Evolutionary conservation across 768 basidiomycete species (phyloP), one percentile per base, ranked within the genome.

Genomic region (Trametes maxima): DNA sequence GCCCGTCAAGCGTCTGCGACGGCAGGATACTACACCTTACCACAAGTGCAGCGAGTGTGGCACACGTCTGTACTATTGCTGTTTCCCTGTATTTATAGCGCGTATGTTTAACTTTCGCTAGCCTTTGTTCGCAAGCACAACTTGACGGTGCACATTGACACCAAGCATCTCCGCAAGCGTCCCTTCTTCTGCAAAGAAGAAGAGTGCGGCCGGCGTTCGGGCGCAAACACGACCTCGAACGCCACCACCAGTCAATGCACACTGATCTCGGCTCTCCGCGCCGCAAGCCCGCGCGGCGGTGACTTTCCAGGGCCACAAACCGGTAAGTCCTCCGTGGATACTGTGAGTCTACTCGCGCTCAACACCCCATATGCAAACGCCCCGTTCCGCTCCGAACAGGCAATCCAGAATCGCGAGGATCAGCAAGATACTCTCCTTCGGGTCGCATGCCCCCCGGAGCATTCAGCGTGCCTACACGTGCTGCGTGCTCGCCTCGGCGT

Each of bases 261-360:
- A 63, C 62, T 17, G 17, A 36, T 40, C 40, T 48, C 8, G 62
- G 62, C 25, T 63, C 62, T 2, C 62, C 62, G 14, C 57, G 62
- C 13, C 51, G 52, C 53, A 63, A 63, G 62, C 25, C 22, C 40
- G 25, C 11, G 39, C 37, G 17, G 36, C 17, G 28, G 47, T 57
- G 43, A 37, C 11, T n/a, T 5, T 12, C 44, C 11, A 16, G 17
- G 17, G 49, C 8, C 8, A n/a, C 19, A 35, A 51, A n/a, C 35
- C 49, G 33, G 49, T 51, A 51, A 33, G 49, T 49, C 28, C 39
- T 19, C 55, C 40, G n/a, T n/a, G n/a, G n/a, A n/a, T n/a, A n/a
- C n/a, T n/a, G 25, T 42, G 39, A 24, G 39, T 44, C 46, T 10
- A 16, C 21, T 7, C 17, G 16, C 28, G 22, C 36, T 28, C 37